Base-by-base conservation (phyloP, 371 early-diverging fungal genomes). In the Saksenaea oblongispora region DNA sequence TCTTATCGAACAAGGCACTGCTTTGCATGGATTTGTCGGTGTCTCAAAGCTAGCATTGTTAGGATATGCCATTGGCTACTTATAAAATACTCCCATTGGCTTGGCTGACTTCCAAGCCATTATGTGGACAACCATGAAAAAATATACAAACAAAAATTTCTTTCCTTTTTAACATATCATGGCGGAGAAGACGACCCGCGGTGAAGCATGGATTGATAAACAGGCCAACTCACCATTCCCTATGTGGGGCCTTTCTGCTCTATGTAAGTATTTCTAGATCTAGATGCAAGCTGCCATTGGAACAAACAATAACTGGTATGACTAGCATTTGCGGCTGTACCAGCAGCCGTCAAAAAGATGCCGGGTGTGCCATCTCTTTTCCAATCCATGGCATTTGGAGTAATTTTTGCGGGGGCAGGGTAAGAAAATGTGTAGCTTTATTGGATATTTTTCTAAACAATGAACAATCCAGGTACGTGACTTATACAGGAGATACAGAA, bases 351-450 rank as follows among this genome's bases (percentile, higher is more conserved):
- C 10, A 69, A 58, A 34, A 73, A 67, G 31, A 53, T 65, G 26
- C 75, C 79, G 24, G 82, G 82, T 34, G 63, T 82, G 51, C 82
- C 82, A 17, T 73, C 77, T 17, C 54, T 75, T 31, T 61, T 82
- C 15, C 75, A 76, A 64, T 67, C 75, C 3, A 63, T 76, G 58
- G 74, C 72, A 39, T 82, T 82, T 65, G 62, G 68, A 18, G 72
- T 62, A 17, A 76, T 82, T 11, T 82, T 75, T 69, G 79, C 71
- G 8, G 82, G 82, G 37, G 78, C 82, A 37, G 82, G 81, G 80
- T 76, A 73, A 72, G 41, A 8, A 31, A 27, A 34, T 41, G 15
- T 34, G 2, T 34, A 26, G 34, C 14, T 17, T 34, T 10, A 36
- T 26, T n/a, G 18, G 8, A 17, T 24, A 26, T 3, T 26, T 37